Evolutionary conservation across 371 early-diverging fungal species (phyloP), one percentile per base, ranked within the genome.

Genomic region (Vairimorpha ceranae): DNA sequence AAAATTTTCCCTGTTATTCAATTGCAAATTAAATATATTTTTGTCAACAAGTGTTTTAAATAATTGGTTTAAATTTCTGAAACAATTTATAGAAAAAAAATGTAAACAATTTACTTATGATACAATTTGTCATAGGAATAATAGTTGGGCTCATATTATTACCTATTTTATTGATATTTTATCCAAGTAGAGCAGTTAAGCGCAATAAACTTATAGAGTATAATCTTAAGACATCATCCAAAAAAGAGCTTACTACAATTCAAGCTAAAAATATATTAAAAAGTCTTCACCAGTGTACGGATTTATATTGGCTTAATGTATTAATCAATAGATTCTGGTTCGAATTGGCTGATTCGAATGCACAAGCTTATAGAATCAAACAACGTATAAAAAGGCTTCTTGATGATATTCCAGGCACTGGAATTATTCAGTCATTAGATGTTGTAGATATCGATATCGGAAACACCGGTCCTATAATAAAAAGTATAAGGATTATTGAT

Each of bases 251-350:
- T 8, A 2, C 25, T 32, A 32, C 33, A 27, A 27, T 14, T 7
- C 61, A 74, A 61, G 38, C 35, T 30, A 25, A 7, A 46, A 23
- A 32, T 0, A 36, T 77, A 25, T n/a, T 51, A n/a, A 60, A 36
- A 60, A 45, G 72, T n/a, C 36, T 71, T 36, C 66, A 74, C 56
- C 45, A 67, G 35, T 79, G 77, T 43, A 73, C 30, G 46, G 81
- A 81, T 48, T 51, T 77, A 14, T 52, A 72, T n/a, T 80, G 81
- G 83, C 27, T 81, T 35, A 83, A 83, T 63, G 58, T 77, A 15
- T 35, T 78, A 23, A n/a, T 83, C 0, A 79, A 79, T 25, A 64
- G 80, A 30, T 77, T 75, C 61, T 83, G 72, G 58, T 33, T 65
- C 4, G 83, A 81, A 45, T 35, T 77, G 17, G 35, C 73, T 19